Conservation (phyloP, 441 rosid species). For the Iberis amara region DNA sequence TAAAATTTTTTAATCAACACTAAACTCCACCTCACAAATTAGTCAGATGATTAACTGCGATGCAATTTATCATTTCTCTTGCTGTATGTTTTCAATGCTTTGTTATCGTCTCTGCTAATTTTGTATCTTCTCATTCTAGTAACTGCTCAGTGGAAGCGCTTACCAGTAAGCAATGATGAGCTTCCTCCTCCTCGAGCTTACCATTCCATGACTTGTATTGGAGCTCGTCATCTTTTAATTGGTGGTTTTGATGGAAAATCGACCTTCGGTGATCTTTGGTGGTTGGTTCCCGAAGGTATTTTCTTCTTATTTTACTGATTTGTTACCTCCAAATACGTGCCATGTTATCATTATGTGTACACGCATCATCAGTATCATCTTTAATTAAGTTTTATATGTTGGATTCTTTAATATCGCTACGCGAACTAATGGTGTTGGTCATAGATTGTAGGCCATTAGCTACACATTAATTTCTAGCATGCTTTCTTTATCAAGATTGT, state of each 20-base stretch:
- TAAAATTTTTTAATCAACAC: background rate
- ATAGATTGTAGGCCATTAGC: conserved; percentile 7
- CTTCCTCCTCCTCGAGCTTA: conserved; percentile 95
- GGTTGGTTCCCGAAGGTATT: conserved; percentile 95
- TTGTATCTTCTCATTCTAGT: conserved; percentile 35
- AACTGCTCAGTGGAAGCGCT: conserved; percentile 91
- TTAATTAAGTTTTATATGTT: background rate
- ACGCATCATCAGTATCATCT: background rate
- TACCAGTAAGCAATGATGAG: conserved; percentile 54
- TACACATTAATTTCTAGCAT: background rate
- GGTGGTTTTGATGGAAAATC: conserved; percentile 97
- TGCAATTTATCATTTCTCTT: background rate
- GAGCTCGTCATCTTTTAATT: conserved; percentile 70
- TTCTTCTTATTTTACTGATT: conserved; percentile 2
- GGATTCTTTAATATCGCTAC: background rate
- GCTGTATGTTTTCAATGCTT: background rate
- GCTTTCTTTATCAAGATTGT: background rate
- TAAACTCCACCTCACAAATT: conserved; percentile 10
- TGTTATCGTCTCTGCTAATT: conserved; percentile 16
- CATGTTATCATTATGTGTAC: conserved; percentile 2
- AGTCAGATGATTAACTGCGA: conserved; percentile 9
- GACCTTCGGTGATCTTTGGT: conserved; percentile 91
- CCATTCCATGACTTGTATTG: conserved; percentile 74
- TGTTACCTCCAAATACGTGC: conserved; percentile 8
- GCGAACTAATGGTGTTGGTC: conserved; percentile 8